phyloP scores from a whole-genome alignment of 2,329 filamentous ascomycete genomes.

The Immersiporthe knoxdaviesiana region DNA sequence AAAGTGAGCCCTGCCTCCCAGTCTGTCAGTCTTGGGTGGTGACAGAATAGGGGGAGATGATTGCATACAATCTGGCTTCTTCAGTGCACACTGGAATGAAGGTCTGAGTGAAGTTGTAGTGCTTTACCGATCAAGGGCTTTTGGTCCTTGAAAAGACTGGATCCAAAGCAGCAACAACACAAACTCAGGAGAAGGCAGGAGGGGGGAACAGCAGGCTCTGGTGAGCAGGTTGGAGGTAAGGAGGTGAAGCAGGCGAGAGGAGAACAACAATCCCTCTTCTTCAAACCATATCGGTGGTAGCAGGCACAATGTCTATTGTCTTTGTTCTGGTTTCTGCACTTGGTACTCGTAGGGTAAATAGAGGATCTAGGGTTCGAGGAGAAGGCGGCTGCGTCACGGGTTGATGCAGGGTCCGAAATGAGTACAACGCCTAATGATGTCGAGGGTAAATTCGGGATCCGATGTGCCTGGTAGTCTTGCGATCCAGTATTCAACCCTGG shows the following conservation, averaged over 20 bases:
- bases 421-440: neutral
- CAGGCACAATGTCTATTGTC: conserved; percentile 6
- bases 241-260: neutral
- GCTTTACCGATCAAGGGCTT: neutral
- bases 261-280: neutral
- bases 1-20: neutral
- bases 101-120: neutral
- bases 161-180: neutral
- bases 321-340: neutral
- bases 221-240: neutral
- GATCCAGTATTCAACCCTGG: conserved; percentile 4
- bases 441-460: conserved; percentile 14
- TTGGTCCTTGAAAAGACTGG: neutral
- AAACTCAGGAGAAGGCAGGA: neutral
- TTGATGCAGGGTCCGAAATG: conserved; percentile 5
- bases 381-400: conserved; percentile 13
- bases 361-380: conserved; percentile 12
- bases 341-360: neutral
- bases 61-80: neutral
- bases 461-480: conserved; percentile 17
- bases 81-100: neutral
- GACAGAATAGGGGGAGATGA: neutral
- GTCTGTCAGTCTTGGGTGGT: neutral
- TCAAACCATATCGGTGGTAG: conserved; percentile 28
- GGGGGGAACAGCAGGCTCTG: no score